Evolutionary conservation across 192 early-diverging fungal genomes (phyloP).

Genomic region (Gryganskiella cystojenkinii): DNA sequence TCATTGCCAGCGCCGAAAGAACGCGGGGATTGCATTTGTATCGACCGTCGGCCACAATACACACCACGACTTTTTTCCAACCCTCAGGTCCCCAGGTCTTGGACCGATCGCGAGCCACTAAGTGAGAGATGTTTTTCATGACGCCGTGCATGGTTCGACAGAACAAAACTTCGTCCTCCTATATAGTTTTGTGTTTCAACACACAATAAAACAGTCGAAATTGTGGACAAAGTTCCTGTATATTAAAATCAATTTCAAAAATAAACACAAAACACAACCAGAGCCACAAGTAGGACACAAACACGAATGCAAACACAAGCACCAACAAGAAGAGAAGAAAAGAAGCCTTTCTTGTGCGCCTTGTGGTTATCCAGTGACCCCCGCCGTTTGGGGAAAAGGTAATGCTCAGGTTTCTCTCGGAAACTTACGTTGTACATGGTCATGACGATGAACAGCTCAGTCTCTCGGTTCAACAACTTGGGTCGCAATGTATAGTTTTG

Average conservation of each 20-base stretch:
- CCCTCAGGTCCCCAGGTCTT: conserved; percentile 75
- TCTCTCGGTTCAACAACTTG: conserved; percentile 75
- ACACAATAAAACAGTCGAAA: not conserved
- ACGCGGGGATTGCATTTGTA: conserved; percentile 73
- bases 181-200: conserved; percentile 31
- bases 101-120: conserved; percentile 72
- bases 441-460: conserved; percentile 92
- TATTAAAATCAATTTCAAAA: not conserved
- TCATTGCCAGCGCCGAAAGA: conserved; percentile 72
- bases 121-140: conserved; percentile 87
- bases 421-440: conserved; percentile 82
- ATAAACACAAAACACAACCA: not conserved
- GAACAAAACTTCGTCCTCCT: conserved; percentile 93
- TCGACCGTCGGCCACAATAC: conserved; percentile 82
- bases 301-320: not conserved
- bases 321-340: not conserved
- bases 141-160: conserved; percentile 89
- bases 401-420: not conserved
- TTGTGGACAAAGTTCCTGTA: too few species aligned
- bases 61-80: conserved; percentile 85
- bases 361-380: too few species aligned
- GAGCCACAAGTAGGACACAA: not conserved
- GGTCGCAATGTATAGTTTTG: conserved; percentile 76
- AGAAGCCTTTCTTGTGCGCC: too few species aligned
- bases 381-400: too few species aligned